A percentile compares a stretch with the other conserved stretches of the same genome.
Evolutionary conservation across 2,329 filamentous ascomycete species (phyloP).

Genomic region (Talaromyces funiculosus): DNA sequence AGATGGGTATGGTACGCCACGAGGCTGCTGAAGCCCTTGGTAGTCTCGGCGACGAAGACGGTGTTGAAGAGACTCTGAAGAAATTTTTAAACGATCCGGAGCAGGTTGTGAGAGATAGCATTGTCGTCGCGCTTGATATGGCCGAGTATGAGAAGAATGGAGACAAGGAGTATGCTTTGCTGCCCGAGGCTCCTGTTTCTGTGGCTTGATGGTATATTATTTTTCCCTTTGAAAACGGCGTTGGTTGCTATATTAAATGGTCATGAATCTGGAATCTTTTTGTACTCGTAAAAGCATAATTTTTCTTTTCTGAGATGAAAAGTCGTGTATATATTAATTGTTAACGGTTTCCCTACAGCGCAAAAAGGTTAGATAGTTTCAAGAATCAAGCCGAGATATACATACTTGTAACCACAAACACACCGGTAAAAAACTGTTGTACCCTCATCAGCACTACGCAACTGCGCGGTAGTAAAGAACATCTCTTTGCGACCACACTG

Average conservation of each 20-base stretch:
- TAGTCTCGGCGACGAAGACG: slow-evolving; percentile 86
- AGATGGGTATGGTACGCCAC: slow-evolving; percentile 94
- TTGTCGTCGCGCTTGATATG: slow-evolving; percentile 95
- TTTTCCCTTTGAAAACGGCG: slow-evolving; percentile 11
- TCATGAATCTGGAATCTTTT: slow-evolving; percentile 5
- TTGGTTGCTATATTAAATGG: slow-evolving; percentile 12
- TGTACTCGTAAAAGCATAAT: background rate
- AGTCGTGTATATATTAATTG: slow-evolving; percentile 24
- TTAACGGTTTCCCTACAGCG: slow-evolving; percentile 30
- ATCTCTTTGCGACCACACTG: slow-evolving; percentile 79
- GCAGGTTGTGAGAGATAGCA: slow-evolving; percentile 87
- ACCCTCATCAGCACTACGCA: slow-evolving; percentile 91
- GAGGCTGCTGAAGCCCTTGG: slow-evolving; percentile 95
- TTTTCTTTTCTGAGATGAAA: background rate
- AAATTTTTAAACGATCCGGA: slow-evolving; percentile 85
- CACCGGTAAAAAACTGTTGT: slow-evolving; percentile 87
- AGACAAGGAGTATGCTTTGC: slow-evolving; percentile 83
- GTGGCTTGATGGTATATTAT: slow-evolving; percentile 16
- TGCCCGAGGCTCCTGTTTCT: slow-evolving; percentile 54
- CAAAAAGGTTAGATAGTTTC: slow-evolving; percentile 6
- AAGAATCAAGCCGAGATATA: background rate
- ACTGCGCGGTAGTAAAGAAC: slow-evolving; percentile 75
- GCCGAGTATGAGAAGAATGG: slow-evolving; percentile 91
- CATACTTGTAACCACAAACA: slow-evolving; percentile 78
- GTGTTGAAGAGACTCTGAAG: slow-evolving; percentile 80